Conservation (phyloP, 2,329 filamentous ascomycete genomes). For the Calonectria pseudoturangicola region DNA sequence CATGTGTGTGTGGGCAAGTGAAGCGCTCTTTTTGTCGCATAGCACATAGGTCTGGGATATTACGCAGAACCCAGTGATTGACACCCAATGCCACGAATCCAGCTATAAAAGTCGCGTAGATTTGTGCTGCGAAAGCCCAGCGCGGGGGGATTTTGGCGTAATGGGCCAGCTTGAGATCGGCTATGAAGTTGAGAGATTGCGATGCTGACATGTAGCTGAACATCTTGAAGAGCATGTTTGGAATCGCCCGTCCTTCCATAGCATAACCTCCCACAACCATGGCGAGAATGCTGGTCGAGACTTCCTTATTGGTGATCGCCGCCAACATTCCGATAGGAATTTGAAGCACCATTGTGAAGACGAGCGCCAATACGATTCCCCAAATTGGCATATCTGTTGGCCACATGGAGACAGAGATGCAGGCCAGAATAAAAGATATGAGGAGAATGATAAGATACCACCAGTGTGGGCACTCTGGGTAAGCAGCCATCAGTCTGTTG, state of each 20-base stretch:
- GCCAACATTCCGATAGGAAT: conserved; percentile 74
- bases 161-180: conserved; percentile 78
- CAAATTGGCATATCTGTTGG: conserved; percentile 71
- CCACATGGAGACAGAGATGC: conserved; percentile 65
- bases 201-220: conserved; percentile 79
- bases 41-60: conserved; percentile 75
- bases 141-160: conserved; percentile 77
- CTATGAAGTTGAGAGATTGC: conserved; percentile 75
- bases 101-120: conserved; percentile 72
- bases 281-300: conserved; percentile 79
- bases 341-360: conserved; percentile 71
- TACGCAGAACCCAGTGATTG: conserved; percentile 74
- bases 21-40: conserved; percentile 70
- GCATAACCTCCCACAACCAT: conserved; percentile 81
- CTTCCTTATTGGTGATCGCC: conserved; percentile 73
- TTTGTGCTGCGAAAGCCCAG: conserved; percentile 72
- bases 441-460: conserved; percentile 70
- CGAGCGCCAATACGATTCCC: conserved; percentile 70
- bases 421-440: conserved; percentile 65
- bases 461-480: conserved; percentile 70
- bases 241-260: conserved; percentile 77
- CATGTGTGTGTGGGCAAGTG: conserved; percentile 67
- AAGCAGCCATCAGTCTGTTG: conserved; percentile 58
- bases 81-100: conserved; percentile 74
- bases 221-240: conserved; percentile 84